phyloP scores from a whole-genome alignment of 2,329 filamentous ascomycete genomes.

The Fusarium pseudonygamai region DNA sequence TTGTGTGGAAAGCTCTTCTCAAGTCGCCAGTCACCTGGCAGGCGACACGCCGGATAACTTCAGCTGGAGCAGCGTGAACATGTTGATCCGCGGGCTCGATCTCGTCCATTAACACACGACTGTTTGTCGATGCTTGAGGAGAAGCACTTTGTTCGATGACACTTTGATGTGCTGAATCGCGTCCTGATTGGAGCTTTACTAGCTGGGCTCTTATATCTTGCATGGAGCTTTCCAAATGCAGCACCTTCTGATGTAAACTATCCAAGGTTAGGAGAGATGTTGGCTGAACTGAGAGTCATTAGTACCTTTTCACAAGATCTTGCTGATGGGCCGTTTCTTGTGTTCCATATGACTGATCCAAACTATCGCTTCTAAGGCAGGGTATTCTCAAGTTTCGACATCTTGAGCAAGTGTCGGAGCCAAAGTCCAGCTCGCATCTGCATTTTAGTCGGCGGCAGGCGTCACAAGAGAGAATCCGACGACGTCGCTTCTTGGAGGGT shows the following conservation, averaged over 20 bases:
- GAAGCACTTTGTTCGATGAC: neutral
- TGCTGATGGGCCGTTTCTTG: neutral
- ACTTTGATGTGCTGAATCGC: neutral
- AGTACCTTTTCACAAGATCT: slow-evolving; percentile 17
- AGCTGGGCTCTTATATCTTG: slow-evolving; percentile 13
- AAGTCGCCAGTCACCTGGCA: slow-evolving; percentile 18
- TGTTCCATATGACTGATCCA: neutral
- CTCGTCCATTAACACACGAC: neutral
- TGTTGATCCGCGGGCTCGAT: slow-evolving; percentile 19
- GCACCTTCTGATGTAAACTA: slow-evolving; percentile 22
- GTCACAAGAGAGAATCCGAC: slow-evolving; percentile 33
- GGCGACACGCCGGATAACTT: slow-evolving; percentile 25
- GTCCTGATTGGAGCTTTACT: neutral
- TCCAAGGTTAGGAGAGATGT: neutral
- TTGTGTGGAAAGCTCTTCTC: slow-evolving; percentile 16
- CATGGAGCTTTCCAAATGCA: slow-evolving; percentile 20
- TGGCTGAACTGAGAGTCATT: neutral
- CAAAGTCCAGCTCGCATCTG: slow-evolving; percentile 30
- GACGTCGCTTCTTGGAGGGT: slow-evolving; percentile 20
- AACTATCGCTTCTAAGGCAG: slow-evolving; percentile 17
- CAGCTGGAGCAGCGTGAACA: slow-evolving; percentile 20
- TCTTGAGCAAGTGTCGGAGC: slow-evolving; percentile 22
- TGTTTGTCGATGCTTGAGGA: neutral
- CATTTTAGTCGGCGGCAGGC: slow-evolving; percentile 33
- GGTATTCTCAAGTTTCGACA: slow-evolving; percentile 28